Percentiles rank a stretch among this genome's conserved stretches.
phyloP scores from a whole-genome alignment of 169 alveolate species.

The Miamiensis avidus region DNA sequence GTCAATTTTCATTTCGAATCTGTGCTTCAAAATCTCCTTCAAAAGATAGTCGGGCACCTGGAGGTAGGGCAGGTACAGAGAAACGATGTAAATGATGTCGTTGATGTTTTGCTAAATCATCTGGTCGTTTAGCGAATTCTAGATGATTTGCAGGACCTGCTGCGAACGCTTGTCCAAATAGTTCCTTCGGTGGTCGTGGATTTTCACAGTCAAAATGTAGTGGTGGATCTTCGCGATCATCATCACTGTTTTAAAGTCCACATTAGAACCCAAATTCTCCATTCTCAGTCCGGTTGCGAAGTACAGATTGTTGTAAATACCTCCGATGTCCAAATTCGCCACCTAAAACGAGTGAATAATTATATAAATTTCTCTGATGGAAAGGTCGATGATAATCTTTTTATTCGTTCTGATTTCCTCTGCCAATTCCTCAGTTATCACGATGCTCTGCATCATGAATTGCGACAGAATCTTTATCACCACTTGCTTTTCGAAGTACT shows the following conservation, averaged over 20 bases:
- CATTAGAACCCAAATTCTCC: neutral
- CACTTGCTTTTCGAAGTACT: constrained; percentile 10
- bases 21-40: neutral
- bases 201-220: constrained; percentile 2
- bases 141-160: constrained; percentile 1
- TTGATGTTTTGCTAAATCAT: neutral
- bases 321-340: constrained; percentile 11
- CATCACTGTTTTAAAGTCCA: constrained; percentile 10
- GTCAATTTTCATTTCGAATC: neutral
- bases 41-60: constrained; percentile 4
- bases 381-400: constrained; percentile 2
- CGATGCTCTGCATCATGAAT: constrained; percentile 7
- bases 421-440: constrained; percentile 7
- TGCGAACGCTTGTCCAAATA: constrained; percentile 4
- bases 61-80: constrained; percentile 14
- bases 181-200: constrained; percentile 1
- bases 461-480: constrained; percentile 1
- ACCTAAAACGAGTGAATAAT: constrained; percentile 10
- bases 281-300: constrained; percentile 3
- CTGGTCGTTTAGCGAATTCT: constrained; percentile 6
- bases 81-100: constrained; percentile 14
- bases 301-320: constrained; percentile 6
- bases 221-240: constrained; percentile 23
- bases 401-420: constrained; percentile 12
- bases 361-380: constrained; percentile 28